Evolutionary conservation across 768 basidiomycete genomes (phyloP).

Genomic region (Macrolepiota fuliginosa): DNA sequence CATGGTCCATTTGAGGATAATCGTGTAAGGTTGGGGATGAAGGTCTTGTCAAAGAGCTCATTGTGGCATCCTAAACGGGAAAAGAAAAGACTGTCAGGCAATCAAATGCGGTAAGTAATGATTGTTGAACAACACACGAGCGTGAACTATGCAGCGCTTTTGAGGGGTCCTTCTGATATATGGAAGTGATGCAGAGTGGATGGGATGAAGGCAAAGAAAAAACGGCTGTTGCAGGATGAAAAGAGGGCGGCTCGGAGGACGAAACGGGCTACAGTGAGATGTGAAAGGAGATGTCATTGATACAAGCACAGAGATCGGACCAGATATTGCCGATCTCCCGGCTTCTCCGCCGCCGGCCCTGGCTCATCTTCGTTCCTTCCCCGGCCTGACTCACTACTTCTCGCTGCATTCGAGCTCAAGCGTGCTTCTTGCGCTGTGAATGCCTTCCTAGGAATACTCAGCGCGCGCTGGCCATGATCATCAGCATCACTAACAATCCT

Average conservation of each 20-base stretch:
- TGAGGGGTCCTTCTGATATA: not conserved
- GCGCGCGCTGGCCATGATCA: too few relatives aligned
- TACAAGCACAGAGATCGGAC: not conserved
- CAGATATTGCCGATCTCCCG: not conserved
- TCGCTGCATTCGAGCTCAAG: not conserved
- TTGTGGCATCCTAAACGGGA: not conserved
- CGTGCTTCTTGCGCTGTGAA: not conserved
- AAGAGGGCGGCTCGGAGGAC: not conserved
- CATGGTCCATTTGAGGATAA: slow-evolving; percentile 1
- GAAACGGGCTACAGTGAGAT: not conserved
- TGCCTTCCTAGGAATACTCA: not conserved
- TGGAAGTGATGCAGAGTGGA: not conserved
- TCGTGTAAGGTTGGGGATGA: not conserved
- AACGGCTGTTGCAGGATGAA: not conserved
- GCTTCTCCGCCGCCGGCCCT: not conserved
- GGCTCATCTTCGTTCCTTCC: not conserved
- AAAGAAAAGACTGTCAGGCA: not conserved
- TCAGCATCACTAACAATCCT: too few relatives aligned
- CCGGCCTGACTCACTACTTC: not conserved
- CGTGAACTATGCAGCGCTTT: not conserved
- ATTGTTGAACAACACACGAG: not conserved
- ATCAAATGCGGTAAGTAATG: not conserved
- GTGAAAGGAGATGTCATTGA: not conserved
- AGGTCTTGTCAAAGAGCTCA: slow-evolving; percentile 1
- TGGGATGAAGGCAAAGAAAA: not conserved